Percentiles rank a stretch among this genome's conserved stretches.
Conservation (phyloP, 176 grass and related monocot species). For the Bolboschoenus planiculmis region DNA sequence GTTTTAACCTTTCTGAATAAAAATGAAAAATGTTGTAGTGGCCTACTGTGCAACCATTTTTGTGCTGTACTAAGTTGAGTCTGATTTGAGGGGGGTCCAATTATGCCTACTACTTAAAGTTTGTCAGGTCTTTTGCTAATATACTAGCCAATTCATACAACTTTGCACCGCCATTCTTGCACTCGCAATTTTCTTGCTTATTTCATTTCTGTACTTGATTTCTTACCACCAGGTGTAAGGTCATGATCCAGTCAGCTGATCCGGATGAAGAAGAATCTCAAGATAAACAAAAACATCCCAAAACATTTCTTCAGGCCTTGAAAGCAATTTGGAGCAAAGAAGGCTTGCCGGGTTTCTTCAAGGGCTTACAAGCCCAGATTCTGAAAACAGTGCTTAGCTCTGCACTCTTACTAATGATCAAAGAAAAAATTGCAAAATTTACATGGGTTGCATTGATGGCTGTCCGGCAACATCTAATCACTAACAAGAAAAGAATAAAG, state of each 20-base stretch:
- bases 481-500: conserved; percentile 61
- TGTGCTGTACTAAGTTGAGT: neutral
- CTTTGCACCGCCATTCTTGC: neutral
- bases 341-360: conserved; percentile 89
- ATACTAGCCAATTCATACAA: too few species aligned
- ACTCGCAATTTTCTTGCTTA: neutral
- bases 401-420: conserved; percentile 94
- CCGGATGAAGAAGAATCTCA: conserved; percentile 35
- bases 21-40: neutral
- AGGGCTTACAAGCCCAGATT: conserved; percentile 87
- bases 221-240: conserved; percentile 63
- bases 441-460: conserved; percentile 88
- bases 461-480: conserved; percentile 48
- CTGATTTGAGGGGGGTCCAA: neutral
- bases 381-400: conserved; percentile 95
- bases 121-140: neutral
- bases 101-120: neutral
- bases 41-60: neutral
- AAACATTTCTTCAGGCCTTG: conserved; percentile 70
- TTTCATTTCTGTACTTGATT: neutral
- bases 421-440: conserved; percentile 88
- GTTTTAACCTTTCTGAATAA: neutral
- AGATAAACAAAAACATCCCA: conserved; percentile 39
- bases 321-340: conserved; percentile 80
- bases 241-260: conserved; percentile 85